Evolutionary conservation across 352 stramenopile species (phyloP).

Genomic region (Lagenidium giganteum): DNA sequence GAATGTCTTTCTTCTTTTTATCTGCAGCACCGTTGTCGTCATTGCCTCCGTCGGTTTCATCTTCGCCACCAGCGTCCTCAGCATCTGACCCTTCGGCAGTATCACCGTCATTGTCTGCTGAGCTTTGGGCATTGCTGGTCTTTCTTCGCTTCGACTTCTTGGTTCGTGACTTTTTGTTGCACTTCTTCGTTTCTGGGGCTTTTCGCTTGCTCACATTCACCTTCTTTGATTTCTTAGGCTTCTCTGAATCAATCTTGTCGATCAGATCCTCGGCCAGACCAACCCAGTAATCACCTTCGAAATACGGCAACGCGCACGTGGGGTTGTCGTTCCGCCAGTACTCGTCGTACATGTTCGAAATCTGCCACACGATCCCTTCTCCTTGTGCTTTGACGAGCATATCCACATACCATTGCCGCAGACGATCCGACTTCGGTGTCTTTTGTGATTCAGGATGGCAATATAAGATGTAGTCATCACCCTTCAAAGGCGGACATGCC

Average conservation of each 20-base stretch:
- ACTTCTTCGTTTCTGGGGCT: conserved; percentile 38
- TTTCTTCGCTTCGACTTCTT: conserved; percentile 71
- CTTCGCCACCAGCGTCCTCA: conserved; percentile 15
- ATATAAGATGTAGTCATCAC: conserved; percentile 99
- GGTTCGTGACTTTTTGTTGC: conserved; percentile 29
- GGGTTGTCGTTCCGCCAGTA: conserved; percentile 83
- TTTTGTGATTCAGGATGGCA: conserved; percentile 98
- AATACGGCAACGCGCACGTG: conserved; percentile 75
- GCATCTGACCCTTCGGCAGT: conserved; percentile 17
- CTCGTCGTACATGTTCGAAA: conserved; percentile 93
- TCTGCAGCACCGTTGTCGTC: conserved; percentile 15
- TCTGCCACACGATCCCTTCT: conserved; percentile 87
- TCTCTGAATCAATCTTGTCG: conserved; percentile 74
- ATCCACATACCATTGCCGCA: conserved; percentile 93
- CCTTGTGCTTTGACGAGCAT: conserved; percentile 80
- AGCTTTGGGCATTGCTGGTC: conserved; percentile 33
- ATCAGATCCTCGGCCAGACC: conserved; percentile 75
- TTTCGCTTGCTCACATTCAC: conserved; percentile 46
- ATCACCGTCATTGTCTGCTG: conserved; percentile 30
- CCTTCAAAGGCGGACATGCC: conserved; percentile 97
- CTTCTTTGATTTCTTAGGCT: conserved; percentile 56
- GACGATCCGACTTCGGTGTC: conserved; percentile 94
- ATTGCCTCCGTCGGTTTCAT: too few relatives aligned
- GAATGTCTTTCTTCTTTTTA: conserved; percentile 16
- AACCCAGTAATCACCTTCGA: conserved; percentile 78